A percentile compares a stretch with the other conserved stretches of the same genome.
Evolutionary conservation across 1,139 yeast genomes (phyloP).

Genomic region (Suhomyces wounanorum): DNA sequence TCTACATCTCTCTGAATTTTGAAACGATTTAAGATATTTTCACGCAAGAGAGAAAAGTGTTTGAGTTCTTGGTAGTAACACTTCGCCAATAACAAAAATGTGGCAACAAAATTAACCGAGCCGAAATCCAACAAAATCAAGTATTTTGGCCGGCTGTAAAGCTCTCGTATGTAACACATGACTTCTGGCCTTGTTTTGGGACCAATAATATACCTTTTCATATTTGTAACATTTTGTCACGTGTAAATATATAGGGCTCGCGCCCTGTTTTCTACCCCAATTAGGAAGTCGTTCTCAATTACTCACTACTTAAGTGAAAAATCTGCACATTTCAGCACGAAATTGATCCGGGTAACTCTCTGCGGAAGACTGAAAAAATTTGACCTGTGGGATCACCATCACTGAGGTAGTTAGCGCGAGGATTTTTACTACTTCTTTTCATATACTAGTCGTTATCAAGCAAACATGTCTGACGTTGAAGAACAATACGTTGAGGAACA

Average conservation of each 20-base stretch:
- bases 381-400: constrained; percentile 10
- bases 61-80: background rate
- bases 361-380: constrained; percentile 14
- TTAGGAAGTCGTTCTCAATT: constrained; percentile 15
- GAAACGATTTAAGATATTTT: background rate
- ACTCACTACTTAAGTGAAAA: constrained; percentile 13
- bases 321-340: constrained; percentile 9
- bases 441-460: constrained; percentile 14
- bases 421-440: constrained; percentile 13
- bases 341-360: constrained; percentile 12
- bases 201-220: background rate
- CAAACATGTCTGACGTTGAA: constrained; percentile 55
- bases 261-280: constrained; percentile 13
- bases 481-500: constrained; percentile 56
- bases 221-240: constrained; percentile 10
- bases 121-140: background rate
- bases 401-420: constrained; percentile 5
- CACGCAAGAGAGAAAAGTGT: background rate
- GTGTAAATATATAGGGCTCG: constrained; percentile 15
- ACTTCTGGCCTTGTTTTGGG: background rate
- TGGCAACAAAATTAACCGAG: background rate
- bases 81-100: background rate
- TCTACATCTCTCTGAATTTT: background rate
- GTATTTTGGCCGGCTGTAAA: background rate
- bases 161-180: background rate